phyloP scores from a whole-genome alignment of 768 basidiomycete species.

The Austroboletus festivus region DNA sequence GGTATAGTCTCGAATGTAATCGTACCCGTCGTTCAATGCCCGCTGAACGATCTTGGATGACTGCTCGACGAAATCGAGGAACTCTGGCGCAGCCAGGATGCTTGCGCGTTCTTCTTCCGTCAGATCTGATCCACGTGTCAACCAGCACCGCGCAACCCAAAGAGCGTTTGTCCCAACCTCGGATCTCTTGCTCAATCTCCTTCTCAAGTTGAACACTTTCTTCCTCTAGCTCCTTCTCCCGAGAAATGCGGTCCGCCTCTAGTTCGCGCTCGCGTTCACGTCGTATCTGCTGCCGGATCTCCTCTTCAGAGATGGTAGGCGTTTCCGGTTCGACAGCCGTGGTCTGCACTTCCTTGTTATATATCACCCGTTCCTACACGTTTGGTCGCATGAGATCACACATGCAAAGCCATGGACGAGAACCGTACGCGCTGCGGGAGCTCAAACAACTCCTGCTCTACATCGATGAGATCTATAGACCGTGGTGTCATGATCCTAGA shows the following conservation, averaged over 20 bases:
- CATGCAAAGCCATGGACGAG: not conserved
- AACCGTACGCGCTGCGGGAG: constrained; percentile 73
- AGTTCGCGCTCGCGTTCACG: constrained; percentile 60
- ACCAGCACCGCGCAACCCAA: constrained; percentile 1
- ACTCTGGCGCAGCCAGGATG: constrained; percentile 86
- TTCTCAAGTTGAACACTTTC: constrained; percentile 81
- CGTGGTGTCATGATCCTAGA: constrained; percentile 61
- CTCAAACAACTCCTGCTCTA: constrained; percentile 88
- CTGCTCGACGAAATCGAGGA: constrained; percentile 89
- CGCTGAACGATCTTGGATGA: constrained; percentile 94
- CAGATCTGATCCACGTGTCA: constrained; percentile 51
- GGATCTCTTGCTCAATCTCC: constrained; percentile 83
- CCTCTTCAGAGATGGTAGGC: constrained; percentile 57
- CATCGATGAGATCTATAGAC: constrained; percentile 75
- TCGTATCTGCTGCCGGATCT: constrained; percentile 67
- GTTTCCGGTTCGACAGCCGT: constrained; percentile 57
- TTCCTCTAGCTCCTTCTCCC: constrained; percentile 78
- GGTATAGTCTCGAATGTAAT: constrained; percentile 97
- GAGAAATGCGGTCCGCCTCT: constrained; percentile 63
- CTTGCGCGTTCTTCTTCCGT: constrained; percentile 81
- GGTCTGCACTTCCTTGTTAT: constrained; percentile 86
- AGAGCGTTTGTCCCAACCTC: constrained; percentile 45
- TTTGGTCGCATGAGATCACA: not conserved
- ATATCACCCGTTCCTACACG: constrained; percentile 68
- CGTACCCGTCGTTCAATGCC: constrained; percentile 92